A percentile compares a stretch with the other conserved stretches of the same genome.
phyloP scores from a whole-genome alignment of 2,329 filamentous ascomycete genomes.

The Xylariaceae sp. region DNA sequence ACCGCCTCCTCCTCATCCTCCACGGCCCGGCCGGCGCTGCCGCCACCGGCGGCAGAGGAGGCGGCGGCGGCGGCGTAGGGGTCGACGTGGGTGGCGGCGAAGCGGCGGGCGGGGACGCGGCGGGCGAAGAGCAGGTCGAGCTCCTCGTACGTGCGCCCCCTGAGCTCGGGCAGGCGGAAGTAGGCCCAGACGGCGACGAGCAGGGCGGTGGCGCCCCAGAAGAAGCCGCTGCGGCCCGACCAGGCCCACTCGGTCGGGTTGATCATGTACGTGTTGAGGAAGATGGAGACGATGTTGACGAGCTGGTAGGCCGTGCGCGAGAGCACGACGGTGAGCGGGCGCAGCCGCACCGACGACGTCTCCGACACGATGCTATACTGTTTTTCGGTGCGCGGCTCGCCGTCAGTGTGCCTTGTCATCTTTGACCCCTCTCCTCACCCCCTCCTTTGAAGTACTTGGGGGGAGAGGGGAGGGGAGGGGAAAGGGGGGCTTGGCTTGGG shows the following conservation, averaged over 20 bases:
- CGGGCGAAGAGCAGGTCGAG: constrained; percentile 44
- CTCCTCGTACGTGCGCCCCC: constrained; percentile 43
- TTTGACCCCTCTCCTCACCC: too few relatives aligned
- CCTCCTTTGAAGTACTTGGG: too few relatives aligned
- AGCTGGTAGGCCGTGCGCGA: constrained; percentile 37
- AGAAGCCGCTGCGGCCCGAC: constrained; percentile 35
- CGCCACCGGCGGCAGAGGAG: too few relatives aligned
- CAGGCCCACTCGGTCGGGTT: constrained; percentile 31
- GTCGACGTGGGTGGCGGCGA: constrained; percentile 27
- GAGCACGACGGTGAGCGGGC: constrained; percentile 37
- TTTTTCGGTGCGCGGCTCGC: constrained; percentile 12
- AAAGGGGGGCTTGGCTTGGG: not conserved
- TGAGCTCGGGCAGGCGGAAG: constrained; percentile 45
- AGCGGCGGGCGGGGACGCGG: constrained; percentile 31
- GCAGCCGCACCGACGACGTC: constrained; percentile 38
- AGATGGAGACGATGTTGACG: constrained; percentile 33
- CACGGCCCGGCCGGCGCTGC: too few relatives aligned
- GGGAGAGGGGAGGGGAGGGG: too few relatives aligned
- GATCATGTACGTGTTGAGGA: constrained; percentile 31
- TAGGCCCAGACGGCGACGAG: constrained; percentile 40
- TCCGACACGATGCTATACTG: constrained; percentile 40
- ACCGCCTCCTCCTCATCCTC: too few relatives aligned
- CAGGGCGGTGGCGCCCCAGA: constrained; percentile 35
- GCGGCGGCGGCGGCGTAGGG: constrained; percentile 11
- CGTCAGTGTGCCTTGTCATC: too few relatives aligned